Conservation (phyloP, 2,329 filamentous ascomycete genomes). For the Hymenoscyphus infarciens region DNA sequence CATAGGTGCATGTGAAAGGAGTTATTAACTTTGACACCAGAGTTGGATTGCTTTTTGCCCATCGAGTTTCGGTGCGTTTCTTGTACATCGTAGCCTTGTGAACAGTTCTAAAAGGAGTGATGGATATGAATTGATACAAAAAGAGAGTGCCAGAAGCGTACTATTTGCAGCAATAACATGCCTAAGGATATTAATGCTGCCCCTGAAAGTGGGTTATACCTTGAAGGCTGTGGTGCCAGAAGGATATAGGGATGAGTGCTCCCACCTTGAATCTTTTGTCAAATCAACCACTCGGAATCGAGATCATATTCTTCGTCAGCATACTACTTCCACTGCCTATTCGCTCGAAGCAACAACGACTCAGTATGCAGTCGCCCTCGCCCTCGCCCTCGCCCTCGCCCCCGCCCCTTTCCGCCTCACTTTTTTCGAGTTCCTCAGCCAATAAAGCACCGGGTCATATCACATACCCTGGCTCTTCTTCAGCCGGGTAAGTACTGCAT, state of each 20-base stretch:
- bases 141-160: too few relatives aligned
- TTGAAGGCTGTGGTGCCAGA: not conserved
- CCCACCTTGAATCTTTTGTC: not conserved
- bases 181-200: too few relatives aligned
- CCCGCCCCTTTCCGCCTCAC: constrained; percentile 10
- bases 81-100: not conserved
- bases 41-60: not conserved
- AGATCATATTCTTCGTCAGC: not conserved
- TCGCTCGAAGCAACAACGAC: not conserved
- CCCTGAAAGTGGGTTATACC: too few relatives aligned
- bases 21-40: not conserved
- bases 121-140: not conserved
- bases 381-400: constrained; percentile 15
- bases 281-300: not conserved
- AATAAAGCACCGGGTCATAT: constrained; percentile 6
- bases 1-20: not conserved
- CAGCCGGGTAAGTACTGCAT: constrained; percentile 13
- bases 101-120: not conserved
- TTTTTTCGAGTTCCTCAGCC: not conserved
- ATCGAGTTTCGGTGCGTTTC: not conserved
- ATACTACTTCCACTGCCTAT: not conserved
- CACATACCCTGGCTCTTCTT: constrained; percentile 1
- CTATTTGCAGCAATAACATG: too few relatives aligned
- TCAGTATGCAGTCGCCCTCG: constrained; percentile 3
- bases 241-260: not conserved